These are phyloP conservation scores for Aspergillus pseudoviridinutans DNA, from an alignment of 2,329 filamentous ascomycete species.

Conservation along the genomic window DNA sequence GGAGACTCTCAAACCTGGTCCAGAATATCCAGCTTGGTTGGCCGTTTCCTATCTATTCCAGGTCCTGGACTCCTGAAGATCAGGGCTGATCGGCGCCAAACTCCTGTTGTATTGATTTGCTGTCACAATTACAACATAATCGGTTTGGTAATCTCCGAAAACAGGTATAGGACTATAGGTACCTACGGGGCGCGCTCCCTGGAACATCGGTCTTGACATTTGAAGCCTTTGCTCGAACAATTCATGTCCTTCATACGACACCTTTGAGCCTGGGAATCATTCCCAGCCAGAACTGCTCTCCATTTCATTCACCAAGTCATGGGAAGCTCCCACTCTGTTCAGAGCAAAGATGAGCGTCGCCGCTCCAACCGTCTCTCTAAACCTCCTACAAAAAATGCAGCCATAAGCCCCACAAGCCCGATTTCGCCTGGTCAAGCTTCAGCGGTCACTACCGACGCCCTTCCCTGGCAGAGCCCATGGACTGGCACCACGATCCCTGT, in stretches of 20 bases:
- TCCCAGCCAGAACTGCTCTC: slow-evolving; percentile 9
- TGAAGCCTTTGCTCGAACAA: background rate
- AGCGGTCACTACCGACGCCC: slow-evolving; percentile 3
- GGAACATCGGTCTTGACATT: background rate
- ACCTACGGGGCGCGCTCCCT: background rate
- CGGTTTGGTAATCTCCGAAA: background rate
- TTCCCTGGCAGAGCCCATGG: slow-evolving; percentile 34
- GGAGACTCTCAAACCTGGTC: background rate
- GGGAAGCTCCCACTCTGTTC: slow-evolving; percentile 35
- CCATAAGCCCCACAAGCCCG: slow-evolving; percentile 7
- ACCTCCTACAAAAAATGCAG: slow-evolving; percentile 26
- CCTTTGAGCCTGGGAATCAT: slow-evolving; percentile 7
- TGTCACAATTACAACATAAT: background rate
- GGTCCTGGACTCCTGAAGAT: background rate
- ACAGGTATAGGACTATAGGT: background rate
- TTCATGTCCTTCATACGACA: slow-evolving; percentile 3
- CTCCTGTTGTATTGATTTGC: background rate
- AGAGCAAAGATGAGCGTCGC: slow-evolving; percentile 29
- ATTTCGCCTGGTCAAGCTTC: slow-evolving; percentile 12
- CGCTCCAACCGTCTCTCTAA: slow-evolving; percentile 37
- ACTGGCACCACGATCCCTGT: slow-evolving; percentile 23
- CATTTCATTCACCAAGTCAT: slow-evolving; percentile 22
- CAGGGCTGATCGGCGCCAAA: background rate
- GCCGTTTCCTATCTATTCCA: background rate
- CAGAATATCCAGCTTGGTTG: background rate